Base-by-base conservation (phyloP, 108 stramenopile genomes). In the Cyclotella cryptica region DNA sequence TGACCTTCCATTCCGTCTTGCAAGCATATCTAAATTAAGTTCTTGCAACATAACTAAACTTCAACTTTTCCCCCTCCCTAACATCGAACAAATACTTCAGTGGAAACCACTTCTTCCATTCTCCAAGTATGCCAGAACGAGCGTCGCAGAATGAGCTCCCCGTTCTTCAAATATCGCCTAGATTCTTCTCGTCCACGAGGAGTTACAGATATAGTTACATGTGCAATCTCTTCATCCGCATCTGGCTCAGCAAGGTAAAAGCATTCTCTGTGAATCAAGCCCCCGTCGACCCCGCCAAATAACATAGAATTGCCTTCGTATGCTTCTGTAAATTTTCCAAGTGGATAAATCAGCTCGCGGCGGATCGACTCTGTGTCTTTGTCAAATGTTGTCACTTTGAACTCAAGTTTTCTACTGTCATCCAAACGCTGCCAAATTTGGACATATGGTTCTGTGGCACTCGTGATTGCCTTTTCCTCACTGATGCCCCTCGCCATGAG, bases 121-220 rank as follows among this genome's bases (percentile, higher is more conserved):
- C 61, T 35, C 54, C 60, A 41, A 43, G 44, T 53, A 29, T 69
- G 66, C 74, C 75, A 83, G 57, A 84, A 84, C 0, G 86, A 81
- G 17, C 86, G 67, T 53, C 46, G 65, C 58, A 87, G 47, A 43
- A 74, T 54, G 21, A 87, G 47, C n/a, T 76, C 78, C 6, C 72
- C 79, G 30, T 74, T 66, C 69, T 83, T 85, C 24, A 74, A 19
- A 45, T 85, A 87, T 3, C 87, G 77, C 35, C 58, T 14, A 51
- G 84, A 79, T 65, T 85, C 82, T 61, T 87, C 84, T 62, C 40
- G 52, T 6, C 79, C 79, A 22, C 84, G 30, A 21, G 79, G 75
- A n/a, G 68, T 77, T 40, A 70, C 58, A 8, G 79, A 60, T 9
- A 73, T 51, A 0, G 83, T 84, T 4, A 78, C 76, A 44, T 84